Conservation (phyloP, 495 filamentous ascomycete genomes). For the Stereocaulon alpinum region DNA sequence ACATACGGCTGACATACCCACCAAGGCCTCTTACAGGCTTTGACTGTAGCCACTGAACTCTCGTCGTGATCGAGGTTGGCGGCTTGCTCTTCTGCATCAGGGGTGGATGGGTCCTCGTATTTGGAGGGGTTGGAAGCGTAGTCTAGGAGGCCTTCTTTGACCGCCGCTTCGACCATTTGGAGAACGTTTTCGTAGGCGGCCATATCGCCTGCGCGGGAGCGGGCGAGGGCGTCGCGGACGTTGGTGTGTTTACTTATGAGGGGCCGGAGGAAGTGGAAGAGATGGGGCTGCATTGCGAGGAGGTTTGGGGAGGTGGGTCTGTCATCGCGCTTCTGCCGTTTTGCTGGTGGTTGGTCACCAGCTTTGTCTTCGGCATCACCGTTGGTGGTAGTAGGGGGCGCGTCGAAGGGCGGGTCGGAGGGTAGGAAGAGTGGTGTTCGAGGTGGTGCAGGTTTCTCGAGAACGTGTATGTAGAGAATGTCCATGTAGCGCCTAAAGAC, state of each 20-base stretch:
- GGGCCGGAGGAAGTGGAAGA: constrained; percentile 83
- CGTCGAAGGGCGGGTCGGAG: constrained; percentile 37
- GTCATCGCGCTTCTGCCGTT: constrained; percentile 47
- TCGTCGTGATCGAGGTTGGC: constrained; percentile 25
- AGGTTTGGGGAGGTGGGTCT: constrained; percentile 56
- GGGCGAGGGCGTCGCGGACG: constrained; percentile 71
- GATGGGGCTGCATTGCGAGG: constrained; percentile 76
- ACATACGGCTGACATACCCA: constrained; percentile 92
- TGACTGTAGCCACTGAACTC: constrained; percentile 58
- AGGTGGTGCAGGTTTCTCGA: constrained; percentile 48
- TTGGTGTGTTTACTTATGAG: constrained; percentile 67
- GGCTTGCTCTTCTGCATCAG: constrained; percentile 27
- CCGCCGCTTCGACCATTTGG: constrained; percentile 53
- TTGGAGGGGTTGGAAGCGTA: constrained; percentile 54
- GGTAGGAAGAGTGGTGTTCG: constrained; percentile 66
- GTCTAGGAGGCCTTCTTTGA: constrained; percentile 61
- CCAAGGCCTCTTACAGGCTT: constrained; percentile 66
- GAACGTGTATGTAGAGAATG: constrained; percentile 68
- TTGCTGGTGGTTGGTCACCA: constrained; percentile 40
- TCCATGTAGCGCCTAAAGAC: constrained; percentile 81
- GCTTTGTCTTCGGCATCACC: constrained; percentile 9
- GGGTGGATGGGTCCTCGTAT: constrained; percentile 32
- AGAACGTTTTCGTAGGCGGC: constrained; percentile 62
- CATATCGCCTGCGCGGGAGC: constrained; percentile 53
- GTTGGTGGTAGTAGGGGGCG: neutral